phyloP scores from a whole-genome alignment of 805 yeast genomes.

The Lipomyces starkeyi region DNA sequence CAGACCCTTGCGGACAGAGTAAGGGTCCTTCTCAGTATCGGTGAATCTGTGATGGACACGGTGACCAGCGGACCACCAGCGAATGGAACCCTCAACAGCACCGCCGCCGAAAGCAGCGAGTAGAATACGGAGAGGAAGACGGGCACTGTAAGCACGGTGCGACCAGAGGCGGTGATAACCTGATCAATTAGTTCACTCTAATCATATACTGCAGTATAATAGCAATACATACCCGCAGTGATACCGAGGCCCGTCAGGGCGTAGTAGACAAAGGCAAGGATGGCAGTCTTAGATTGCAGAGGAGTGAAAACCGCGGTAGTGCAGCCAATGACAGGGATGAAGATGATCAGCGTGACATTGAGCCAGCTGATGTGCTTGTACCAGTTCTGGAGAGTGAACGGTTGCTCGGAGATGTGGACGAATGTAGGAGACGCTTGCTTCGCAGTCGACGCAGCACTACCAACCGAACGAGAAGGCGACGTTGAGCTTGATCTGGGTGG shows the following conservation, averaged over 20 bases:
- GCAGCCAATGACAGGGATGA: constrained; percentile 61
- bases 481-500: constrained; percentile 12
- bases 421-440: constrained; percentile 22
- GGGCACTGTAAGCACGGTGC: constrained; percentile 61
- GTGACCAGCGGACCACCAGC: constrained; percentile 84
- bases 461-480: constrained; percentile 19
- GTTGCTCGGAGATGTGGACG: constrained; percentile 69
- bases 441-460: constrained; percentile 8
- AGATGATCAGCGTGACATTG: constrained; percentile 60
- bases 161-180: constrained; percentile 77
- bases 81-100: constrained; percentile 75
- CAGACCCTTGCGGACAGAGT: constrained; percentile 79
- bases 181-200: not conserved
- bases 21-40: constrained; percentile 89
- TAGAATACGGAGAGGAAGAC: constrained; percentile 52
- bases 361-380: constrained; percentile 77
- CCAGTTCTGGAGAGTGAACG: constrained; percentile 78
- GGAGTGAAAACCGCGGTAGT: constrained; percentile 52
- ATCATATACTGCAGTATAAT: not conserved
- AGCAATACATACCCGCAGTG: constrained; percentile 60
- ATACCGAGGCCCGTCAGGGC: constrained; percentile 68
- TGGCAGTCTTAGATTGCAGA: constrained; percentile 57
- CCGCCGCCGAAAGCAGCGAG: constrained; percentile 71
- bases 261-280: constrained; percentile 62
- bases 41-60: constrained; percentile 89